A percentile compares a stretch with the other conserved stretches of the same genome.
phyloP scores from a whole-genome alignment of 116 monocot genomes.

The Papilionanthe hybrid region DNA sequence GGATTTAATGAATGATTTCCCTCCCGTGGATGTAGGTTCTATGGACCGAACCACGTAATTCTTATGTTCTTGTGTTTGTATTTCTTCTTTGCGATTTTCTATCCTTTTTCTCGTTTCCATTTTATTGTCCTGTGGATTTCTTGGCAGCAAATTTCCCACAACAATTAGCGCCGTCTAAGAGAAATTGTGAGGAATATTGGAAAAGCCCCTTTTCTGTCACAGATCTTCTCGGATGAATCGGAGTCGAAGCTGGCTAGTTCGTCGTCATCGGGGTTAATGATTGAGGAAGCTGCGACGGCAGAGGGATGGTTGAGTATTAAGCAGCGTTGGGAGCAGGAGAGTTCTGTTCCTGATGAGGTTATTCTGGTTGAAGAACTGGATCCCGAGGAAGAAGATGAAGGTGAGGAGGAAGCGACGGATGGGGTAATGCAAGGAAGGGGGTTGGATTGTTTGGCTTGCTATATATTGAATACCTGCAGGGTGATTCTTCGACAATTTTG shows the following conservation, averaged over 20 bases:
- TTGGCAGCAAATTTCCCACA: too few species aligned
- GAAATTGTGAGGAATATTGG: conserved; percentile 73
- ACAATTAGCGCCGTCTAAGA: too few species aligned
- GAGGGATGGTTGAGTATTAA: conserved; percentile 53
- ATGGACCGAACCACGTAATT: too few species aligned
- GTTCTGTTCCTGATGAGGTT: conserved; percentile 51
- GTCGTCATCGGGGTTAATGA: conserved; percentile 10
- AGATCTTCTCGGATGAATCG: conserved; percentile 39
- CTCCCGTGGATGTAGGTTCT: too few species aligned
- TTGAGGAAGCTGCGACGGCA: conserved; percentile 40
- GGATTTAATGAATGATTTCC: too few species aligned
- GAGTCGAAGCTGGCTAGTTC: too few species aligned
- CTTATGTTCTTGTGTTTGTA: too few species aligned
- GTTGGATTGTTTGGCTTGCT: conserved; percentile 57
- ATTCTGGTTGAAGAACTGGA: conserved; percentile 70
- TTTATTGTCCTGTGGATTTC: too few species aligned
- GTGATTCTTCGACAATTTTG: too few species aligned
- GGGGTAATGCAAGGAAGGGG: conserved; percentile 49
- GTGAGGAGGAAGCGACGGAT: too few species aligned
- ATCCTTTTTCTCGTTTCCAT: too few species aligned
- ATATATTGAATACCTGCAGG: conserved; percentile 67
- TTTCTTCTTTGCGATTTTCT: too few species aligned
- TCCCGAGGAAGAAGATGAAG: conserved; percentile 6
- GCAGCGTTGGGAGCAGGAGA: conserved; percentile 36
- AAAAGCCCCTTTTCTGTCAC: conserved; percentile 64